Evolutionary conservation across 495 filamentous ascomycete genomes (phyloP).

Genomic region (Tuber umbilicatum): DNA sequence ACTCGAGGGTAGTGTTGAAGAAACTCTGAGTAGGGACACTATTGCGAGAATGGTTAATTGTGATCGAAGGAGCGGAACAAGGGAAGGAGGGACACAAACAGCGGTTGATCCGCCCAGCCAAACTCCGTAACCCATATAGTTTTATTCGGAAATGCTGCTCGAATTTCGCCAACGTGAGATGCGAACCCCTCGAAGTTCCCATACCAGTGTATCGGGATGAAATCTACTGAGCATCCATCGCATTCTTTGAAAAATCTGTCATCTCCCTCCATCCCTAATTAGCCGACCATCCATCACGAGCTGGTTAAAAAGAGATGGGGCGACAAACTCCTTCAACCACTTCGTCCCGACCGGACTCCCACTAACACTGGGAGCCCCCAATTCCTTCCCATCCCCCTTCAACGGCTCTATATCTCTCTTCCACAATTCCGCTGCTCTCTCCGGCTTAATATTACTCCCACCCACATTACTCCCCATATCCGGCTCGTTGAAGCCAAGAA

Average conservation of each 20-base stretch:
- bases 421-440: constrained; percentile 58
- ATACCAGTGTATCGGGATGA: constrained; percentile 72
- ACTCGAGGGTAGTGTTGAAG: constrained; percentile 58
- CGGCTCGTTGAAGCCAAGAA: constrained; percentile 71
- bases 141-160: constrained; percentile 42
- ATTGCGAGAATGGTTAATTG: constrained; percentile 4
- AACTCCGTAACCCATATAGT: constrained; percentile 38
- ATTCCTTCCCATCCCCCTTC: constrained; percentile 50
- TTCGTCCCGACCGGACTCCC: constrained; percentile 51
- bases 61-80: background rate
- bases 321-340: constrained; percentile 60
- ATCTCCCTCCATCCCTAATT: background rate
- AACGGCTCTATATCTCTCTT: constrained; percentile 61
- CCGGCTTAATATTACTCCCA: constrained; percentile 54
- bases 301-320: background rate
- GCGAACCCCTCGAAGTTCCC: constrained; percentile 67
- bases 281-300: background rate
- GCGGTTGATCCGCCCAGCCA: constrained; percentile 30
- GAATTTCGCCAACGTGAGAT: constrained; percentile 59
- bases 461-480: constrained; percentile 52
- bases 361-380: constrained; percentile 57
- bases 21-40: constrained; percentile 51
- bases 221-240: constrained; percentile 56
- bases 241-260: constrained; percentile 26
- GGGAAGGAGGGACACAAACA: constrained; percentile 25